Evolutionary conservation across 2,329 filamentous ascomycete genomes (phyloP), one percentile per base, ranked within the genome.

Genomic region (Stenocarpella maydis): DNA sequence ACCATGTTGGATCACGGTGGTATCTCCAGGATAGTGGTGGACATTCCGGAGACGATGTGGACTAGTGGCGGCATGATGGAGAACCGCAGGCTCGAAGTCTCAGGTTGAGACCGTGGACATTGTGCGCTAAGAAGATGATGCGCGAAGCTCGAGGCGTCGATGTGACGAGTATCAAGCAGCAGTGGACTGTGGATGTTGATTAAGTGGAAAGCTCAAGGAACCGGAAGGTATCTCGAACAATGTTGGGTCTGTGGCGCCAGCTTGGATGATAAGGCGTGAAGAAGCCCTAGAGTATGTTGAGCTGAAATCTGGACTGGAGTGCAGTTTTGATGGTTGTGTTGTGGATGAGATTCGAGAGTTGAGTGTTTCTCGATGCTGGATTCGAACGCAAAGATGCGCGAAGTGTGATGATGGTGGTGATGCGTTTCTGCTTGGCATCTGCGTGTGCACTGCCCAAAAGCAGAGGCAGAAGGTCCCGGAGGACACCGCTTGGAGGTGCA

Each of bases 401-500:
- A 37, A 37, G 6, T 37, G 34, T 37, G 43, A 49, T 49, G 41
- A 49, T 63, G 37, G 21, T 63, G 37, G 21, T 43, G 41, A 37
- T 63, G 58, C 53, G 65, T 60, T 66, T 61, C 53, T 67, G 53
- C 43, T 49, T 69, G 34, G 67, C 67, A 69, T 65, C 50, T 69
- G 58, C 34, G 21, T 39, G 67, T 63, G 49, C 21, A 26, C 1
- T 55, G 58, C 28, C 55, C 49, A 54, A 54, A 9, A 26, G 53
- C 61, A 53, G 58, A 49, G 55, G 55, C 67, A 65, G 58, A 65
- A 69, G 67, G 58, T 65, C 67, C 67, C 67, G 67, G 67, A 65
- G 58, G 49, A 63, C 41, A 69, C 67, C 58, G 58, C 67, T 43
- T 63, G 67, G 67, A 69, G 58, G 67, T 69, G 58, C 67, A 69